Evolutionary conservation across 306 rosid species (phyloP).

Genomic region (Datisca glomerata): DNA sequence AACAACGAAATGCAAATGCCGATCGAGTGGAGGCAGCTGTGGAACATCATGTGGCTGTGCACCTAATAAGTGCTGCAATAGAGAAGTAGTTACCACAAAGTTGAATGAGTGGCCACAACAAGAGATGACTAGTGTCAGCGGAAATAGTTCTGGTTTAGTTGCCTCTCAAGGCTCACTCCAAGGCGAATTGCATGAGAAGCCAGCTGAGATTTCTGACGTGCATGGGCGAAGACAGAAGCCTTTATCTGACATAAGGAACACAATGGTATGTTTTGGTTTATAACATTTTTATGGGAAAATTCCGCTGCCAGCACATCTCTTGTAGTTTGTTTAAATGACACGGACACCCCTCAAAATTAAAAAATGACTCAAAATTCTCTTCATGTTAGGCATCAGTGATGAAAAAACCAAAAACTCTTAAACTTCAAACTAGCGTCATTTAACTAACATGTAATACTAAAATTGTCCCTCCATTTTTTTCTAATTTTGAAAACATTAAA

Average conservation of each 20-base stretch:
- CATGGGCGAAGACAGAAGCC: conserved; percentile 46
- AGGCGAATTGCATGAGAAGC: conserved; percentile 46
- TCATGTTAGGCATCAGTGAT: too few species aligned
- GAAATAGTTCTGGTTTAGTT: conserved; percentile 12
- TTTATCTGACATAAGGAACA: conserved; percentile 67
- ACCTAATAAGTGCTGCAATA: conserved; percentile 58
- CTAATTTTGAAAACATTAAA: too few species aligned
- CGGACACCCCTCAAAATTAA: too few species aligned
- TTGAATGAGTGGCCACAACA: conserved; percentile 21
- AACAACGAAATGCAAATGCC: conserved; percentile 78
- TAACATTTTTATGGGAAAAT: too few species aligned
- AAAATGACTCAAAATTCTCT: too few species aligned
- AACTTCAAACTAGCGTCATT: too few species aligned
- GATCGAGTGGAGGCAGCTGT: conserved; percentile 62
- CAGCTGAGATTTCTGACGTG: conserved; percentile 20
- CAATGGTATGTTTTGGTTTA: conserved; percentile 35
- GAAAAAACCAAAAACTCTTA: too few species aligned
- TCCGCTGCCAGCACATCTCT: too few species aligned
- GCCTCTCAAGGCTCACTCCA: conserved; percentile 26
- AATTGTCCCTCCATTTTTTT: too few species aligned
- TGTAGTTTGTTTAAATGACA: too few species aligned
- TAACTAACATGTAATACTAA: too few species aligned
- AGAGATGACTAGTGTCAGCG: conserved; percentile 22
- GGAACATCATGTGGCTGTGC: conserved; percentile 74
- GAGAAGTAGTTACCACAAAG: conserved; percentile 23